A percentile compares a stretch with the other conserved stretches of the same genome.
Evolutionary conservation across 768 basidiomycete species (phyloP).

Genomic region (Leccinum variicolor): DNA sequence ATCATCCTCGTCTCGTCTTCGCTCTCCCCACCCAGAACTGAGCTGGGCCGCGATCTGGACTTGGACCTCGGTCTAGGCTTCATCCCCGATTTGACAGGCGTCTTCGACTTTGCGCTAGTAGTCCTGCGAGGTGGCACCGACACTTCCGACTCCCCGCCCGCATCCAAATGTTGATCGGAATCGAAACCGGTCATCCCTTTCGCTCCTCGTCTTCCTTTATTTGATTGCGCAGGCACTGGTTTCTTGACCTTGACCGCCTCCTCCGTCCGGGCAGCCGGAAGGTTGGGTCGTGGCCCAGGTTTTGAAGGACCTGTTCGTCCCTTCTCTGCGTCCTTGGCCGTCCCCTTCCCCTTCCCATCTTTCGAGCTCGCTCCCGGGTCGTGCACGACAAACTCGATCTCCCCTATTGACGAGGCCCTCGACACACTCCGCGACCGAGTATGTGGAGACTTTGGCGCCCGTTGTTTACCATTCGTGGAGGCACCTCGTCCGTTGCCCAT

Average conservation of each 20-base stretch:
- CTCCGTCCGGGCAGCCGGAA: background rate
- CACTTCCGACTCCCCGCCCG: background rate
- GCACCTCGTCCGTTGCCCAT: background rate
- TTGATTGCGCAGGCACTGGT: background rate
- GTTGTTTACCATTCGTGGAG: background rate
- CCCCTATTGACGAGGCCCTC: conserved; percentile 1
- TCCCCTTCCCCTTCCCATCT: background rate
- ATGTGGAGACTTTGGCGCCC: background rate
- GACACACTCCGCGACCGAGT: background rate
- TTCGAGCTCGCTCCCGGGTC: background rate
- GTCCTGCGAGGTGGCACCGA: conserved; percentile 14
- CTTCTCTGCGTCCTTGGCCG: background rate
- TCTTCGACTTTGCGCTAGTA: background rate
- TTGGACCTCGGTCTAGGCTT: conserved; percentile 20
- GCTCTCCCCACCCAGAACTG: background rate
- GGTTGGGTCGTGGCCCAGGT: background rate
- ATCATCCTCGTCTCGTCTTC: background rate
- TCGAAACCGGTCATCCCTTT: conserved; percentile 1
- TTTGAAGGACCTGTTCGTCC: background rate
- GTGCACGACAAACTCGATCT: background rate
- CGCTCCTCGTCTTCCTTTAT: background rate
- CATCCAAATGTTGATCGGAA: background rate
- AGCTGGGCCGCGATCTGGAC: conserved; percentile 4
- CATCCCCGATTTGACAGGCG: conserved; percentile 28
- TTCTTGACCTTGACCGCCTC: background rate